A percentile compares a stretch with the other conserved stretches of the same genome.
phyloP scores from a whole-genome alignment of 2,329 filamentous ascomycete species.

The Cladosporium sphaerospermum region DNA sequence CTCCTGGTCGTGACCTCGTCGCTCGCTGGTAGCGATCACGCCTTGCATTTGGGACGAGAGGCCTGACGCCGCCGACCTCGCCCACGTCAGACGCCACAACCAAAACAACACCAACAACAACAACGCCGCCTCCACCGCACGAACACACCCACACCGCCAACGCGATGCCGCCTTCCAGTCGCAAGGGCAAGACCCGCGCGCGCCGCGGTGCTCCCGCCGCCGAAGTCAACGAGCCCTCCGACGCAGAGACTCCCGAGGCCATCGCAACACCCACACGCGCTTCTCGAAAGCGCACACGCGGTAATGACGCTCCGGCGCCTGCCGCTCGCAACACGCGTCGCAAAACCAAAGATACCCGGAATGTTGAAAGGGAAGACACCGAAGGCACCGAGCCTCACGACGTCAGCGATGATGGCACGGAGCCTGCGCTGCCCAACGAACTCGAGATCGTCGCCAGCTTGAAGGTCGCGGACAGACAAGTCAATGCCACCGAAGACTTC shows the following conservation, averaged over 20 bases:
- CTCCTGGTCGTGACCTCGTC: constrained; percentile 2
- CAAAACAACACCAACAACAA: background rate
- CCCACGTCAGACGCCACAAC: background rate
- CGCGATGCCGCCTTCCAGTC: constrained; percentile 28
- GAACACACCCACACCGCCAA: background rate
- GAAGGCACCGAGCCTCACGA: constrained; percentile 35
- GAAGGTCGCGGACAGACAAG: constrained; percentile 40
- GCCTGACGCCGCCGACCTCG: background rate
- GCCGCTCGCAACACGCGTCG: constrained; percentile 26
- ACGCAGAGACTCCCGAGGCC: constrained; percentile 40
- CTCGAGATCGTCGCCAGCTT: constrained; percentile 39
- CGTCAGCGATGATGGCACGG: constrained; percentile 32
- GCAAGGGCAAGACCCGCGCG: constrained; percentile 29
- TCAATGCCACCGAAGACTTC: constrained; percentile 54
- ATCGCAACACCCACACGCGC: constrained; percentile 44
- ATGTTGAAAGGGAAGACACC: constrained; percentile 29
- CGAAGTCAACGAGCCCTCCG: constrained; percentile 29
- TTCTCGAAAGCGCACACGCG: constrained; percentile 39
- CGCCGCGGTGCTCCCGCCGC: constrained; percentile 23
- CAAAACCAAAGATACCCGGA: constrained; percentile 30
- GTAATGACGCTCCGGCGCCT: constrained; percentile 22
- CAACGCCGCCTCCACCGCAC: background rate
- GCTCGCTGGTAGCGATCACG: background rate
- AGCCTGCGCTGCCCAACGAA: constrained; percentile 34
- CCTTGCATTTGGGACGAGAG: background rate